Base-by-base conservation (phyloP, 345 rosid species). In the Geranium brycei region DNA sequence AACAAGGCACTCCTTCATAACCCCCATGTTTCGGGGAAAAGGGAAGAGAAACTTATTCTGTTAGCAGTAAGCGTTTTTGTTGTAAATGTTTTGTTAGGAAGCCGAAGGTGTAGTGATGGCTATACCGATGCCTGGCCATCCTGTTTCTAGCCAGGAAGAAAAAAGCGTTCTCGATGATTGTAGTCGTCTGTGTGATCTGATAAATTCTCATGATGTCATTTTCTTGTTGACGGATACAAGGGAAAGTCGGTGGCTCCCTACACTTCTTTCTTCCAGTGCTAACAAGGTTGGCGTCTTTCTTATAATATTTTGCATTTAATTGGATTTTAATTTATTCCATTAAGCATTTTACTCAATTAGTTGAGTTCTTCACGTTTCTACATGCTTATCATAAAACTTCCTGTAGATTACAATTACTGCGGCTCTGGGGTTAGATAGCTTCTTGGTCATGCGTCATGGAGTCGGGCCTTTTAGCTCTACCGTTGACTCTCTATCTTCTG, bases 361-460 rank as follows among this genome's bases (percentile, higher is more conserved):
- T 23, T 23, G 28, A 23, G 28, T 23, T 23, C 28, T 0, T 23
- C 28, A 2, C 28, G 28, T 23, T 23, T 2, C 28, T 23, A 23
- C 28, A 23, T 23, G 28, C 28, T 23, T 23, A 23, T 35, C 4
- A 35, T 35, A 35, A 35, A 35, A 35, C 69, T 64, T 55, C 31
- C 62, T 73, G 71, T 87, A 92, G 98, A 85, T 88, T 13, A 76
- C 97, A 16, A 86, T 90, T 64, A 90, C 87, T 23, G 84, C 96
- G n/a, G 97, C 96, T 74, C 81, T 93, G 51, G 95, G 99, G 66
- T 93, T 90, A 65, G 99, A 93, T 65, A 90, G 99, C 77, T 88
- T 86, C 81, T 82, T 90, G 80, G 99, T 93, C 35, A 88, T 93
- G 96, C 87, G 97, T 28, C 99, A 93, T 79, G 99, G 97, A n/a